A percentile compares a stretch with the other conserved stretches of the same genome.
These are phyloP conservation scores for Ceriops tagal DNA, from an alignment of 345 rosid species.

Conservation along the genomic window DNA sequence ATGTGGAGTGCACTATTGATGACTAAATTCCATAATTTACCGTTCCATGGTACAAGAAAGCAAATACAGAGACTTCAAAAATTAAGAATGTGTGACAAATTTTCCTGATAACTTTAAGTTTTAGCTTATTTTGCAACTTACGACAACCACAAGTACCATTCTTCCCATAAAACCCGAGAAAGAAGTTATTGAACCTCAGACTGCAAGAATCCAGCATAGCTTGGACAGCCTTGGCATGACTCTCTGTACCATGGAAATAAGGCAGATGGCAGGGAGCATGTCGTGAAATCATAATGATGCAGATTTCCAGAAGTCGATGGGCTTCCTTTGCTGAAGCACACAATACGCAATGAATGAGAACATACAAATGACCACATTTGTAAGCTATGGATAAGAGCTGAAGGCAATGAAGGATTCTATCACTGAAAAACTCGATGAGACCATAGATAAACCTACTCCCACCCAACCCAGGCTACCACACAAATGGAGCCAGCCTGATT, in stretches of 20 bases:
- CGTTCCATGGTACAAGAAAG: neutral
- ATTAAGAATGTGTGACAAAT: neutral
- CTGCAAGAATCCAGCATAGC: neutral
- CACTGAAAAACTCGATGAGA: too few species aligned
- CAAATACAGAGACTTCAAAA: neutral
- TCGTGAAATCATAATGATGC: conserved; percentile 21
- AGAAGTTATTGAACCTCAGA: neutral
- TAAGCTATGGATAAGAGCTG: neutral
- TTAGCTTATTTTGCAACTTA: neutral
- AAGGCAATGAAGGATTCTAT: neutral
- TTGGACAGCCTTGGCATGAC: neutral
- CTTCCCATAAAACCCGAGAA: neutral
- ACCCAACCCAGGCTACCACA: neutral
- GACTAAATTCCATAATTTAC: neutral
- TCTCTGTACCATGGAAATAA: neutral
- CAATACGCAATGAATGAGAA: neutral
- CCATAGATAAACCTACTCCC: too few species aligned
- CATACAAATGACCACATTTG: neutral
- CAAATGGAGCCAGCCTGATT: neutral
- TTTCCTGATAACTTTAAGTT: neutral
- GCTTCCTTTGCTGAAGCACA: conserved; percentile 51
- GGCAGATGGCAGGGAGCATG: neutral
- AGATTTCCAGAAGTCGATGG: conserved; percentile 54
- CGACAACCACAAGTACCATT: neutral
- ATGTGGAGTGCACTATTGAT: neutral